A percentile compares a stretch with the other conserved stretches of the same genome.
These are phyloP conservation scores for Lepidium aucheri DNA, from an alignment of 345 rosid genomes.

Conservation along the genomic window DNA sequence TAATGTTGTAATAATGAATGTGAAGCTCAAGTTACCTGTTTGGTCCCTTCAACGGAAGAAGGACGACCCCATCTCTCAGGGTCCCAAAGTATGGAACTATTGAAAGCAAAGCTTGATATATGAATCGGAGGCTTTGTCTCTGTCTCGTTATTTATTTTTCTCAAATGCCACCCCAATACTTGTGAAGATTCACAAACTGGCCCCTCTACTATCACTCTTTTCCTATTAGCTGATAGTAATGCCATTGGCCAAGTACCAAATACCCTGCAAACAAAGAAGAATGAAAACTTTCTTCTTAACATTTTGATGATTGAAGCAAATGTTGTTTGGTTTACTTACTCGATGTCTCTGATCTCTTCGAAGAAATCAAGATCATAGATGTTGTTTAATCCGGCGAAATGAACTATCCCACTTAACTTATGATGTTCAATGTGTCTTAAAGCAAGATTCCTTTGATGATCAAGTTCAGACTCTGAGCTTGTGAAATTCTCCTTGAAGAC, in stretches of 20 bases:
- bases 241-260: slow-evolving; percentile 95
- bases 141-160: slow-evolving; percentile 44
- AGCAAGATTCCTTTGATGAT: slow-evolving; percentile 74
- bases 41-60: slow-evolving; percentile 49
- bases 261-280: slow-evolving; percentile 35
- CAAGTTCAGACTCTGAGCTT: slow-evolving; percentile 48
- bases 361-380: slow-evolving; percentile 84
- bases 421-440: slow-evolving; percentile 72
- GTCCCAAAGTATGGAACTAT: slow-evolving; percentile 81
- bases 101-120: slow-evolving; percentile 61
- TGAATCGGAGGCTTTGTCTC: slow-evolving; percentile 42
- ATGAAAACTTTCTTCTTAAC: neutral
- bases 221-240: slow-evolving; percentile 48
- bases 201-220: slow-evolving; percentile 65
- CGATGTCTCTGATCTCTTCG: slow-evolving; percentile 62
- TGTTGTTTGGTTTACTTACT: slow-evolving; percentile 36
- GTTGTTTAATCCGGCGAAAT: slow-evolving; percentile 66
- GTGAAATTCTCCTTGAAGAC: slow-evolving; percentile 65
- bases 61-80: slow-evolving; percentile 92
- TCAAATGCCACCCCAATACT: slow-evolving; percentile 84
- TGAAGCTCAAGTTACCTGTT: slow-evolving; percentile 41
- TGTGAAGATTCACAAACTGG: slow-evolving; percentile 75
- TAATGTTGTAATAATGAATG: too few relatives aligned
- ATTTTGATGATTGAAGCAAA: neutral
- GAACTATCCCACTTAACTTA: slow-evolving; percentile 70